Evolutionary conservation across 106 monocot species (phyloP).

Genomic region (Narthecium ossifragum): DNA sequence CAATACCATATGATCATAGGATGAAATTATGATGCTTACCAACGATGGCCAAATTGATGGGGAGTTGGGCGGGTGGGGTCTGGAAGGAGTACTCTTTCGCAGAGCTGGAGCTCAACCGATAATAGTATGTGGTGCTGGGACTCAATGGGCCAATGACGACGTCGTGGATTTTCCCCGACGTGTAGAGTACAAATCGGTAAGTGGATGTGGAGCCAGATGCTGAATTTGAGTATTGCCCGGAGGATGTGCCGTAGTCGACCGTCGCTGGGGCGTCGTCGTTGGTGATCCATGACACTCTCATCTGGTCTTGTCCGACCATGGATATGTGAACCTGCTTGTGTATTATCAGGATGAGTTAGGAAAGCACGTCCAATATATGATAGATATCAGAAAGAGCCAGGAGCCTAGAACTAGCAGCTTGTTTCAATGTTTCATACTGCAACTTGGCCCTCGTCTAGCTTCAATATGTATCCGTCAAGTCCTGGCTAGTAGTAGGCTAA

Average conservation of each 20-base stretch:
- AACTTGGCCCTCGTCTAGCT: no score
- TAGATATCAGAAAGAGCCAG: neutral
- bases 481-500: no score
- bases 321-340: conserved; percentile 78
- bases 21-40: no score
- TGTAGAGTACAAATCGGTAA: conserved; percentile 56
- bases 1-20: no score
- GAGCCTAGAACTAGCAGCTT: no score
- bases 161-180: conserved; percentile 44
- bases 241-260: conserved; percentile 60
- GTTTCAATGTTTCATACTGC: no score
- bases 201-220: conserved; percentile 37
- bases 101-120: conserved; percentile 26
- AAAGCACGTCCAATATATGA: no score
- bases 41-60: conserved; percentile 31
- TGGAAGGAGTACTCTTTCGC: conserved; percentile 26
- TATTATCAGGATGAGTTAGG: no score
- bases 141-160: conserved; percentile 42
- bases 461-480: no score
- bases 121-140: conserved; percentile 34
- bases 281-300: conserved; percentile 75
- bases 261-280: conserved; percentile 27
- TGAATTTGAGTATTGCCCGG: conserved; percentile 34
- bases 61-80: conserved; percentile 32
- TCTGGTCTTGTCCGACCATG: conserved; percentile 45